A percentile compares a stretch with the other conserved stretches of the same genome.
Evolutionary conservation across 2,329 filamentous ascomycete species (phyloP).

Genomic region (Fusarium sp.): DNA sequence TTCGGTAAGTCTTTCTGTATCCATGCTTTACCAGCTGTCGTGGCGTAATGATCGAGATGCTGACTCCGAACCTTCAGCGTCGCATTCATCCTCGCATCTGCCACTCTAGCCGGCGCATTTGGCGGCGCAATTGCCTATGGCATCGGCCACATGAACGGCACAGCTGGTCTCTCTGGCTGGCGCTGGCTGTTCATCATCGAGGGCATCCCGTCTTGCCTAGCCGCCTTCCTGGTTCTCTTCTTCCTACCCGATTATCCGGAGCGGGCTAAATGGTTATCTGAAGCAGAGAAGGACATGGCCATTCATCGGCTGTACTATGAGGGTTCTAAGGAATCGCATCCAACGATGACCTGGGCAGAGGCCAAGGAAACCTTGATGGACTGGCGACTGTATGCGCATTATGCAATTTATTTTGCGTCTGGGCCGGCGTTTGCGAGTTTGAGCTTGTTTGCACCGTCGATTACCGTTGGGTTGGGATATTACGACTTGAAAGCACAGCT

Average conservation of each 20-base stretch:
- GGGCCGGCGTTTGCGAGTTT: constrained; percentile 66
- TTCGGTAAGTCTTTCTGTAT: constrained; percentile 51
- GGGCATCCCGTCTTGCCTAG: constrained; percentile 72
- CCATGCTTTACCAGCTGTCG: neutral
- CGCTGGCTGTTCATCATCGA: constrained; percentile 72
- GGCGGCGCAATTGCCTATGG: constrained; percentile 78
- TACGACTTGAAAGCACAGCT: constrained; percentile 66
- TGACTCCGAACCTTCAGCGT: constrained; percentile 54
- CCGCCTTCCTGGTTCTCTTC: constrained; percentile 69
- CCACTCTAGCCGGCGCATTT: constrained; percentile 76
- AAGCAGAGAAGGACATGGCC: constrained; percentile 67
- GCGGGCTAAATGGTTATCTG: constrained; percentile 68
- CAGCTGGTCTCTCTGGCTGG: constrained; percentile 71
- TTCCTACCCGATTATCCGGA: constrained; percentile 75
- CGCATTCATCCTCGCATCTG: constrained; percentile 74
- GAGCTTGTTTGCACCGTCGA: constrained; percentile 69
- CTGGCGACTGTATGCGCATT: constrained; percentile 74
- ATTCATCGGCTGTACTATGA: constrained; percentile 54
- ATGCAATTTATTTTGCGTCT: constrained; percentile 63
- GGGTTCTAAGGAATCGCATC: constrained; percentile 66
- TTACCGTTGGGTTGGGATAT: constrained; percentile 63
- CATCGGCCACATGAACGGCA: constrained; percentile 75
- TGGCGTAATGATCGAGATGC: constrained; percentile 3
- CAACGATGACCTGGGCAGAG: constrained; percentile 71
- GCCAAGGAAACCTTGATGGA: constrained; percentile 74